phyloP scores from a whole-genome alignment of 2,329 filamentous ascomycete genomes.

The Fusarium odoratissimum region DNA sequence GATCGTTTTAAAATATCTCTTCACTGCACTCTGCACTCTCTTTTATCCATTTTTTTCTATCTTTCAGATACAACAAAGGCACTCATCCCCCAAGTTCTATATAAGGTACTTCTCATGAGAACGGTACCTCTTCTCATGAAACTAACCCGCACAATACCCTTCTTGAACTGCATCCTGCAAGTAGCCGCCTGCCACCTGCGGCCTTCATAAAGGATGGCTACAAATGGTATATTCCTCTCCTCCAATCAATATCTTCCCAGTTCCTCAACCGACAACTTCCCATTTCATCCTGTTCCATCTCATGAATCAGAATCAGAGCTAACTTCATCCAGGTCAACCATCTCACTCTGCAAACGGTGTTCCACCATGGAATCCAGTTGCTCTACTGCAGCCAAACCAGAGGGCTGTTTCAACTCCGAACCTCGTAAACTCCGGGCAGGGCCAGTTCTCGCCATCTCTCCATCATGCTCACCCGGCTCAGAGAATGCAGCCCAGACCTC shows the following conservation, averaged over 20 bases:
- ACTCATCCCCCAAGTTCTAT: slow-evolving; percentile 1
- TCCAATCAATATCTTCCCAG: not conserved
- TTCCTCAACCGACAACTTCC: not conserved
- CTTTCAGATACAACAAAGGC: not conserved
- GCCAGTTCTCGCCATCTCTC: slow-evolving; percentile 38
- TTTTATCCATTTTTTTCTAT: not conserved
- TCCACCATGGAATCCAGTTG: slow-evolving; percentile 56
- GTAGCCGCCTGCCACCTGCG: slow-evolving; percentile 35
- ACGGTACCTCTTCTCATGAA: slow-evolving; percentile 29
- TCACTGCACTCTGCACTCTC: slow-evolving; percentile 26
- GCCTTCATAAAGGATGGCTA: slow-evolving; percentile 46
- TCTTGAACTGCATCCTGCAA: slow-evolving; percentile 39
- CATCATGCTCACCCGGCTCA: slow-evolving; percentile 35
- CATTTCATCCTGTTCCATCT: slow-evolving; percentile 3
- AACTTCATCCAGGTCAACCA: slow-evolving; percentile 43
- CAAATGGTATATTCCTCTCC: slow-evolving; percentile 44
- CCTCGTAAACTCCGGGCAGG: slow-evolving; percentile 41
- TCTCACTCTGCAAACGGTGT: slow-evolving; percentile 44
- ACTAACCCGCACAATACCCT: slow-evolving; percentile 35
- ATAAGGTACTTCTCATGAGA: slow-evolving; percentile 39
- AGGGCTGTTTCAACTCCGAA: slow-evolving; percentile 46
- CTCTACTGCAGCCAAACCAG: slow-evolving; percentile 54
- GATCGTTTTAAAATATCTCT: not conserved
- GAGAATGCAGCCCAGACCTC: slow-evolving; percentile 40
- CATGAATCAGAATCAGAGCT: slow-evolving; percentile 16